phyloP scores from a whole-genome alignment of 2,329 filamentous ascomycete genomes.

The Xylaria sp. region DNA sequence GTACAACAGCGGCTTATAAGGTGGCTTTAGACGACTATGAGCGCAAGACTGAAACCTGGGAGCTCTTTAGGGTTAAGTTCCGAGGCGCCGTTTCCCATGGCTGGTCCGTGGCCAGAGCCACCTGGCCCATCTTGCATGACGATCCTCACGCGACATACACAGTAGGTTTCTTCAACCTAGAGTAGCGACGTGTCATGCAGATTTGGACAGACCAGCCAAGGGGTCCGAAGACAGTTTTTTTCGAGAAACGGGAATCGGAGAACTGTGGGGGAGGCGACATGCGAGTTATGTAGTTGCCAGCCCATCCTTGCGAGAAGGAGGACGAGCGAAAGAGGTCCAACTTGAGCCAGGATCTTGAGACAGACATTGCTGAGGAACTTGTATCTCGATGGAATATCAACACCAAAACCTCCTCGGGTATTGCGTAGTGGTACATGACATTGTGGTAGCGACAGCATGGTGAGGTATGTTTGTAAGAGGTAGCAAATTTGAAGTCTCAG shows the following conservation, averaged over 20 bases:
- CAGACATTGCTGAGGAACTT: slow-evolving; percentile 20
- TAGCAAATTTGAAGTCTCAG: background rate
- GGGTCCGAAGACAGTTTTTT: slow-evolving; percentile 56
- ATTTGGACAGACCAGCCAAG: slow-evolving; percentile 33
- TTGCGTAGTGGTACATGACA: slow-evolving; percentile 22
- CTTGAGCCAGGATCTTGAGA: slow-evolving; percentile 24
- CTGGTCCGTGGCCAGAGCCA: slow-evolving; percentile 36
- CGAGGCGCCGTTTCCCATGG: slow-evolving; percentile 57
- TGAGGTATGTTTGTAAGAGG: background rate
- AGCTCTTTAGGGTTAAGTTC: slow-evolving; percentile 96
- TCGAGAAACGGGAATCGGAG: slow-evolving; percentile 67
- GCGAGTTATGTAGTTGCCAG: slow-evolving; percentile 45
- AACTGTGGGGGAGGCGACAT: slow-evolving; percentile 75
- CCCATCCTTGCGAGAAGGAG: slow-evolving; percentile 25
- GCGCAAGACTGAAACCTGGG: slow-evolving; percentile 72
- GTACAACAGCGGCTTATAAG: slow-evolving; percentile 52
- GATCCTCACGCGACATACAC: slow-evolving; percentile 44
- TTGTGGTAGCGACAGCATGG: background rate
- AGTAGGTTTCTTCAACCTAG: slow-evolving; percentile 54
- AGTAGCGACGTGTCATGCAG: slow-evolving; percentile 50
- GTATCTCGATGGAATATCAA: slow-evolving; percentile 33
- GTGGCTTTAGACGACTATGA: slow-evolving; percentile 62
- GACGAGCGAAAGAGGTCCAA: slow-evolving; percentile 43
- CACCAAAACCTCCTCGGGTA: slow-evolving; percentile 29
- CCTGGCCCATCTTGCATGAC: slow-evolving; percentile 38